Percentiles rank a stretch among this genome's conserved stretches.
Evolutionary conservation across 208 protist species (phyloP).

Genomic region (Plasmodiophora brassicae): DNA sequence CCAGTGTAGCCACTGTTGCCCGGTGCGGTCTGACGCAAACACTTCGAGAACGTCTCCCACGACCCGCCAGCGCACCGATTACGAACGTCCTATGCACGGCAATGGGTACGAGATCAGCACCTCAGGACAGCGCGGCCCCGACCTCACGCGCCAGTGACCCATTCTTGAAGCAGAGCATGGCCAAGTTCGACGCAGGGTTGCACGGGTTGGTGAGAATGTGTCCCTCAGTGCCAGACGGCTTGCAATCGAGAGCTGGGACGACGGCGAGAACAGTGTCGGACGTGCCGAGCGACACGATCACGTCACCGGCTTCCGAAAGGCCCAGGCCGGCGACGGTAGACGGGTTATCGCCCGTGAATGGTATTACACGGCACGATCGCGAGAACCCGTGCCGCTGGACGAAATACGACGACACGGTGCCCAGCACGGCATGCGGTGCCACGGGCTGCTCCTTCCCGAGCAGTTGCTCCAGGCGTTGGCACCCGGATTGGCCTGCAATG

Average conservation of each 20-base stretch:
- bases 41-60: background rate
- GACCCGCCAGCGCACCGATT: background rate
- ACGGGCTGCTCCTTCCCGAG: constrained; percentile 15
- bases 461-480: background rate
- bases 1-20: background rate
- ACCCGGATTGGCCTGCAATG: background rate
- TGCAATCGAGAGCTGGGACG: background rate
- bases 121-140: background rate
- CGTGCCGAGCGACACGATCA: background rate
- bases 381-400: background rate
- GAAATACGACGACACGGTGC: background rate
- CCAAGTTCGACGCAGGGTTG: background rate
- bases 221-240: background rate
- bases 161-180: background rate
- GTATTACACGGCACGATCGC: background rate
- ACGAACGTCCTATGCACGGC: background rate
- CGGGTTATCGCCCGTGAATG: constrained; percentile 20
- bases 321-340: background rate
- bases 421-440: background rate
- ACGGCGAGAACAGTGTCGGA: constrained; percentile 20
- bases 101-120: background rate
- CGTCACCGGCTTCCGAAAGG: background rate
- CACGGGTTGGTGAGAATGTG: background rate
- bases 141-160: background rate
- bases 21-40: background rate